Evolutionary conservation across 768 basidiomycete species (phyloP).

Genomic region (Agrocybe pediades): DNA sequence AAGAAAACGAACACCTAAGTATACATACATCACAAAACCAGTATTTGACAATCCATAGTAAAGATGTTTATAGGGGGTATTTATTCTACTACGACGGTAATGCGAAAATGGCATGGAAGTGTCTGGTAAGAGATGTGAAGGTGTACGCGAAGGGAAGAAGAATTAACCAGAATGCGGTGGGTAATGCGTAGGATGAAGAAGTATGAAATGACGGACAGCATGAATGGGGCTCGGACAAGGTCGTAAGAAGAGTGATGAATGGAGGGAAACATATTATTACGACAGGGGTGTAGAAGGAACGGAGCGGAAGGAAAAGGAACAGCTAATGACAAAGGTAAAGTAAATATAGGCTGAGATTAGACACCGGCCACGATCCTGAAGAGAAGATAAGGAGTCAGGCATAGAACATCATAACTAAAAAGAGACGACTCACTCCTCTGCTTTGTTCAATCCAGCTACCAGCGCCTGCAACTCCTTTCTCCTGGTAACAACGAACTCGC

Average conservation of each 20-base stretch:
- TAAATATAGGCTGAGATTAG: conserved; percentile 15
- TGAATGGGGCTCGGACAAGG: background rate
- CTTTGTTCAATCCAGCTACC: conserved; percentile 94
- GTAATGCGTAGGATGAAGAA: background rate
- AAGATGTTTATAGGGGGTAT: conserved; percentile 23
- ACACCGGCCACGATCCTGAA: conserved; percentile 34
- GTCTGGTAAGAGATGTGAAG: background rate
- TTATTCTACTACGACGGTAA: conserved; percentile 21
- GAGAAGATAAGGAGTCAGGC: conserved; percentile 11
- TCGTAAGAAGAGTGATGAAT: background rate
- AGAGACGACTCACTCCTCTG: conserved; percentile 77
- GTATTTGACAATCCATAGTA: conserved; percentile 19
- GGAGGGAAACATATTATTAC: background rate
- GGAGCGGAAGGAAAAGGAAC: background rate
- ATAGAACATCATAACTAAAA: background rate
- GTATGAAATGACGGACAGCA: conserved; percentile 5
- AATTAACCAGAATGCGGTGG: background rate
- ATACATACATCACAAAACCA: conserved; percentile 3
- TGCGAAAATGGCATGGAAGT: conserved; percentile 1
- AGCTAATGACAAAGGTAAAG: background rate
- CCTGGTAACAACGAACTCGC: conserved; percentile 84
- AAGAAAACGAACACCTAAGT: conserved; percentile 5
- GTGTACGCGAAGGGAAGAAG: background rate
- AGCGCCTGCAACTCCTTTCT: conserved; percentile 94
- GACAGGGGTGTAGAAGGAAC: conserved; percentile 1